Evolutionary conservation across 305 asterid species (phyloP).

Genomic region (Plantago coronopus): DNA sequence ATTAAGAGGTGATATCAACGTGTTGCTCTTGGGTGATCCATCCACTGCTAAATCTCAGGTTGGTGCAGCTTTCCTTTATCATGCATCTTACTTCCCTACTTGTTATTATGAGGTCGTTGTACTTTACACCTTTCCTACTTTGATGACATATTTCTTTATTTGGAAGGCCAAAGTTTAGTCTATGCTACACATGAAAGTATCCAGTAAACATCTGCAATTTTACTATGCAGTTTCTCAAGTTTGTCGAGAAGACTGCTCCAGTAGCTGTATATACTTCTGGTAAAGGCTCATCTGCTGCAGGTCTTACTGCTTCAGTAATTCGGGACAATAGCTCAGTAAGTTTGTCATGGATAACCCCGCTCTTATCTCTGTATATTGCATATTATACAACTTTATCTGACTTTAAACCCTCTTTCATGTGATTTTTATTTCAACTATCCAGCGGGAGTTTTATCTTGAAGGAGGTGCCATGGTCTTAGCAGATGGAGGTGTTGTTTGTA

Average conservation of each 20-base stretch:
- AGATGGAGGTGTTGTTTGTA: conserved; percentile 99
- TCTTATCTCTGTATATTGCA: conserved; percentile 1
- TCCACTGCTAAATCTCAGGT: conserved; percentile 99
- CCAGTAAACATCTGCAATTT: conserved; percentile 6
- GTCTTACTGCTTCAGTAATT: conserved; percentile 96
- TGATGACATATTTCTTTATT: not conserved
- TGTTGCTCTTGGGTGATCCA: conserved; percentile 96
- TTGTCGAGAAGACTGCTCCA: conserved; percentile 98
- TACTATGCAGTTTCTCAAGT: conserved; percentile 10
- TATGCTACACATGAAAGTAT: not conserved
- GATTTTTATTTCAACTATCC: conserved; percentile 28
- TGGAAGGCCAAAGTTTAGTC: not conserved
- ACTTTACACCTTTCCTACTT: conserved; percentile 1
- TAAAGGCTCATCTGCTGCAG: conserved; percentile 99
- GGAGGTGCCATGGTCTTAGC: conserved; percentile 99
- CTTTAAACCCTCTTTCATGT: conserved; percentile 14
- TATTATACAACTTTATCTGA: conserved; percentile 7
- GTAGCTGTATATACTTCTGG: conserved; percentile 95
- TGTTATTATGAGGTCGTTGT: not conserved
- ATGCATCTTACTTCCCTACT: not conserved
- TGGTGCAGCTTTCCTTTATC: conserved; percentile 22
- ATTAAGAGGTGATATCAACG: conserved; percentile 95
- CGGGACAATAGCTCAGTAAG: conserved; percentile 95
- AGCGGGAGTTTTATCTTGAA: conserved; percentile 97
- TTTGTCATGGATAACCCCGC: conserved; percentile 19